phyloP scores from a whole-genome alignment of 768 basidiomycete genomes.

The Chalciporus piperatus region DNA sequence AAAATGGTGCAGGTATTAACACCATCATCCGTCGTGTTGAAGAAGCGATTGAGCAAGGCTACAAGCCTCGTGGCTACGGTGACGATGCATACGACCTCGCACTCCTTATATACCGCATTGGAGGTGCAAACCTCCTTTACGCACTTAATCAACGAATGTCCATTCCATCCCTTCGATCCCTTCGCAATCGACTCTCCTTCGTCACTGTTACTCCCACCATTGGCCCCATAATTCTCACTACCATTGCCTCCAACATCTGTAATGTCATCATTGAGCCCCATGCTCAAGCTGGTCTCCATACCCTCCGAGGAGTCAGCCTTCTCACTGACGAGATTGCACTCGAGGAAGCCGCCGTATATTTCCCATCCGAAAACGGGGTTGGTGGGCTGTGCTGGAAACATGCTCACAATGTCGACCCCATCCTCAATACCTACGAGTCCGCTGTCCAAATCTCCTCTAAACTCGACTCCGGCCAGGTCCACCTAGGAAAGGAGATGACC shows the following conservation, averaged over 20 bases:
- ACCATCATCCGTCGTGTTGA: slow-evolving; percentile 7
- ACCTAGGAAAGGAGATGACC: background rate
- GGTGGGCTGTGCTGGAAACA: slow-evolving; percentile 16
- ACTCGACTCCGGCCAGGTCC: background rate
- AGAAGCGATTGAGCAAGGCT: background rate
- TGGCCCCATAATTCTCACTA: background rate
- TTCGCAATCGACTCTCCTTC: background rate
- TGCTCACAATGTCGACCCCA: background rate
- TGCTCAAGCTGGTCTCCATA: background rate
- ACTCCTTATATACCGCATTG: slow-evolving; percentile 7
- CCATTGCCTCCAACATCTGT: no score
- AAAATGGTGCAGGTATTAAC: slow-evolving; percentile 6
- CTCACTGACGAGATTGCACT: slow-evolving; percentile 13
- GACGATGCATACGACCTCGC: slow-evolving; percentile 9
- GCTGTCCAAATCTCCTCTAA: background rate
- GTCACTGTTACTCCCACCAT: background rate
- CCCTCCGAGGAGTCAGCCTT: slow-evolving; percentile 6
- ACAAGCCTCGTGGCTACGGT: background rate
- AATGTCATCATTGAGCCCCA: background rate
- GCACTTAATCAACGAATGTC: slow-evolving; percentile 12
- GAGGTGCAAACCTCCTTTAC: slow-evolving; percentile 13
- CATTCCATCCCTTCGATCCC: slow-evolving; percentile 11
- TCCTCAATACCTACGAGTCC: slow-evolving; percentile 1
- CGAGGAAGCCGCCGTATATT: slow-evolving; percentile 10
- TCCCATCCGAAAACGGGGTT: slow-evolving; percentile 4